Conservation (phyloP, 495 filamentous ascomycete species). For the Aspergillus nidulans region DNA sequence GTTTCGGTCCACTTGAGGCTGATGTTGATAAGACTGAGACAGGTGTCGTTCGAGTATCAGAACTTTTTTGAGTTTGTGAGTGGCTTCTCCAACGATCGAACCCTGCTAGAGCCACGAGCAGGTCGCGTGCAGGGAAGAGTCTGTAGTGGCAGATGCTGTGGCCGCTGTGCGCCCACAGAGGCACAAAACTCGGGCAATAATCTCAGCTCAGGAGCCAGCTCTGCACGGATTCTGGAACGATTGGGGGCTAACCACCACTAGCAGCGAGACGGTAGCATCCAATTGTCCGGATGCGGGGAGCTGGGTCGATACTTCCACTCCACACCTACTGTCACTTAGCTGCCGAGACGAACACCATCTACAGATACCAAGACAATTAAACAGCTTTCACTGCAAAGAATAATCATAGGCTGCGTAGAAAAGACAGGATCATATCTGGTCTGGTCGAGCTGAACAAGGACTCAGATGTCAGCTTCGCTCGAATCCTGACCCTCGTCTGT, state of each 20-base stretch:
- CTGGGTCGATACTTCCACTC: slow-evolving; percentile 4
- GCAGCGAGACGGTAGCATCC: slow-evolving; percentile 23
- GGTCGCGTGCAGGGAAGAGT: neutral
- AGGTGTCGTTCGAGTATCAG: neutral
- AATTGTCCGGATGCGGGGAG: slow-evolving; percentile 22
- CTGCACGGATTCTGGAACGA: neutral
- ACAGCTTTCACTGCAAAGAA: too few relatives aligned
- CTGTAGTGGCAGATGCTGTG: neutral
- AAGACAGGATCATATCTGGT: too few relatives aligned
- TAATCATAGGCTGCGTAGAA: too few relatives aligned
- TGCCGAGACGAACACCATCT: neutral
- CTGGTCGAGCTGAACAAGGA: too few relatives aligned
- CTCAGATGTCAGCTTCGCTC: too few relatives aligned
- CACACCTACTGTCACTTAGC: neutral
- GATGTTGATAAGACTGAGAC: neutral
- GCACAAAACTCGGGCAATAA: neutral
- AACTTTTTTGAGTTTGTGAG: neutral
- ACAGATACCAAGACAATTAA: too few relatives aligned
- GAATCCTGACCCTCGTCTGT: too few relatives aligned
- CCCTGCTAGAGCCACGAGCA: neutral
- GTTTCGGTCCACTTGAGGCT: slow-evolving; percentile 1
- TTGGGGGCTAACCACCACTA: neutral
- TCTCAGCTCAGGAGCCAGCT: neutral
- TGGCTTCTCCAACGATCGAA: neutral
- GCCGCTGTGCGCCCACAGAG: neutral